Evolutionary conservation across 371 early-diverging fungal genomes (phyloP), one percentile per base, ranked within the genome.

Genomic region (Apophysomyces elegans): DNA sequence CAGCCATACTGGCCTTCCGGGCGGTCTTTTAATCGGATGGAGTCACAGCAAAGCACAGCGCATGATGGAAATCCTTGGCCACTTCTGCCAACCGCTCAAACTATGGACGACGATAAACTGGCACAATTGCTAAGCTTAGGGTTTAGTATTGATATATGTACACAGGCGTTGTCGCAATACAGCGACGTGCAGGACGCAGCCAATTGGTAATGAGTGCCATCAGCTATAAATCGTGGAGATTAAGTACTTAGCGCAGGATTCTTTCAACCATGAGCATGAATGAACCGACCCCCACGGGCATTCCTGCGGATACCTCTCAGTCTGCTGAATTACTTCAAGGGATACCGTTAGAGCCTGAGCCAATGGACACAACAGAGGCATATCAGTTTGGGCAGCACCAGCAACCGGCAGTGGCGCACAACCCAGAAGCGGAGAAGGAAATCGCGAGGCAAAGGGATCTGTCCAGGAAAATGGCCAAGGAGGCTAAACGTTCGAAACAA

Each of bases 61-160:
- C 41, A 41, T 41, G 13, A 41, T 26, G 41, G 41, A 41, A 41
- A 45, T 41, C 7, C 59, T 4, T 59, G 12, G 14, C 39, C 61
- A 12, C 6, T 37, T 41, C 13, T 41, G 41, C 41, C 41, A 41
- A 41, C 5, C 11, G 41, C 13, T 41, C 13, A 14, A 18, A 21
- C 56, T 41, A 37, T 58, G 21, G 50, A 71, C 58, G 74, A 73
- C 58, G 66, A 45, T 8, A 35, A 73, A 43, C 61, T 78, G 7
- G 78, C 72, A 8, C 75, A 76, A 54, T 62, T 79, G 7, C 18
- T 79, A 8, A 57, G 68, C 35, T 63, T 79, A 16, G 79, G 79
- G 1, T 79, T 74, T 45, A 71, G 76, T 37, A 36, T 79, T 5
- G 75, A 76, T 2, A 38, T 72, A 5, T 76, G 79, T 16, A 64